These are phyloP conservation scores for Bertia moriformis DNA, from an alignment of 2,329 filamentous ascomycete genomes.

Conservation along the genomic window DNA sequence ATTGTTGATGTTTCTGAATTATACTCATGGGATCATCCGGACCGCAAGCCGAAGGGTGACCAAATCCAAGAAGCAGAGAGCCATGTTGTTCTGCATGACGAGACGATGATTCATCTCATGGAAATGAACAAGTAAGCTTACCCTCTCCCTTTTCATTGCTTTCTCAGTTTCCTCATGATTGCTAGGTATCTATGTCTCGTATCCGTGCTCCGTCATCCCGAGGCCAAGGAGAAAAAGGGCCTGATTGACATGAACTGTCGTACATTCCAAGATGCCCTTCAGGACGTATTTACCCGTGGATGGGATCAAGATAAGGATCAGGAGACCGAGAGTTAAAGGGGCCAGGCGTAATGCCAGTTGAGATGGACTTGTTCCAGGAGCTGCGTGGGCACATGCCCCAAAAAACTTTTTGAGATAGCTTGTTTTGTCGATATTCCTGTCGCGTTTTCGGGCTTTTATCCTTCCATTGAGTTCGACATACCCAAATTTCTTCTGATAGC, in stretches of 20 bases:
- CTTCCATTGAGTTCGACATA: no score
- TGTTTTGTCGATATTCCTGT: no score
- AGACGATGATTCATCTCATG: conserved; percentile 45
- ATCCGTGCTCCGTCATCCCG: conserved; percentile 50
- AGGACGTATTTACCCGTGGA: conserved; percentile 40
- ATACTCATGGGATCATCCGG: conserved; percentile 44
- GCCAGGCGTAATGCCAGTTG: no score
- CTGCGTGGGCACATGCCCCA: no score
- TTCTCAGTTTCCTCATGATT: no score
- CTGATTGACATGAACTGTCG: conserved; percentile 54
- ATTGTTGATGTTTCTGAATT: conserved; percentile 95
- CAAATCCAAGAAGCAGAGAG: conserved; percentile 42
- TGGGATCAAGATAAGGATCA: conserved; percentile 20
- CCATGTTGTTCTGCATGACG: conserved; percentile 45
- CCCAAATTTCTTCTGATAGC: no score
- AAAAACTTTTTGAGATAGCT: no score
- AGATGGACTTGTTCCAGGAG: no score
- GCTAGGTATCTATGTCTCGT: conserved; percentile 46
- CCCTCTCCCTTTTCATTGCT: background rate
- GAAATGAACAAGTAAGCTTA: conserved; percentile 49
- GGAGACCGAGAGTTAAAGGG: background rate
- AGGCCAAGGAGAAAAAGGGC: conserved; percentile 46
- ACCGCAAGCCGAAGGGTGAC: conserved; percentile 17
- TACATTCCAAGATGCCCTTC: conserved; percentile 45
- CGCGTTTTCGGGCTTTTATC: no score